Conservation (phyloP, 768 basidiomycete species). For the Phaeolepiota aurea region DNA sequence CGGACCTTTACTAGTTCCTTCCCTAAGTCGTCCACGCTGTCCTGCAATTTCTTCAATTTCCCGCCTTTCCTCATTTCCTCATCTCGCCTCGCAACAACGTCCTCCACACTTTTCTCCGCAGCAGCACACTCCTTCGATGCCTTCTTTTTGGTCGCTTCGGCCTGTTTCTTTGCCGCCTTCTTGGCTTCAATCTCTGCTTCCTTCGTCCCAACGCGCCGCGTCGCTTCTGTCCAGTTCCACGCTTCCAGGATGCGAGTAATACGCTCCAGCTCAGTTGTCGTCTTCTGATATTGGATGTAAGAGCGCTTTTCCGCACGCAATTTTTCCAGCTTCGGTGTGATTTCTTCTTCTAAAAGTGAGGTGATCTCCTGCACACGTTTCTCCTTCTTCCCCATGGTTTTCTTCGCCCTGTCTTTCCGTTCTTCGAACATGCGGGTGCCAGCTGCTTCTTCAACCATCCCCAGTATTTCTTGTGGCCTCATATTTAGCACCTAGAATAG, state of each 20-base stretch:
- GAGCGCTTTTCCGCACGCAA: conserved; percentile 84
- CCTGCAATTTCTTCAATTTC: conserved; percentile 80
- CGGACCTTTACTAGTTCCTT: conserved; percentile 74
- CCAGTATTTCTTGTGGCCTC: conserved; percentile 95
- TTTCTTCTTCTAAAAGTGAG: conserved; percentile 76
- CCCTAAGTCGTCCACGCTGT: conserved; percentile 68
- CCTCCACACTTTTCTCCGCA: conserved; percentile 58
- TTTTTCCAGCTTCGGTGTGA: conserved; percentile 88
- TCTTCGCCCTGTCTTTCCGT: conserved; percentile 91
- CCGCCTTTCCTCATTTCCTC: conserved; percentile 91
- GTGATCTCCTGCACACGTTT: conserved; percentile 90
- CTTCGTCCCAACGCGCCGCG: conserved; percentile 44
- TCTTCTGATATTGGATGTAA: conserved; percentile 87
- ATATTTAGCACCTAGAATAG: conserved; percentile 86
- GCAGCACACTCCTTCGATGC: conserved; percentile 45
- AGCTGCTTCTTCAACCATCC: conserved; percentile 98
- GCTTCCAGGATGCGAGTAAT: conserved; percentile 77
- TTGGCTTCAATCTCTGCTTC: conserved; percentile 45
- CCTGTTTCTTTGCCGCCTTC: conserved; percentile 36
- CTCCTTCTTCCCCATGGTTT: conserved; percentile 96
- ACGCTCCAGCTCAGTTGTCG: conserved; percentile 78
- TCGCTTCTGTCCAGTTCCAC: conserved; percentile 75
- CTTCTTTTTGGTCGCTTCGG: conserved; percentile 40
- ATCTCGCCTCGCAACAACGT: conserved; percentile 71
- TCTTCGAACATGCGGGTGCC: conserved; percentile 99